A percentile compares a stretch with the other conserved stretches of the same genome.
Conservation (phyloP, 768 basidiomycete species). For the Mrakia blollopis region DNA sequence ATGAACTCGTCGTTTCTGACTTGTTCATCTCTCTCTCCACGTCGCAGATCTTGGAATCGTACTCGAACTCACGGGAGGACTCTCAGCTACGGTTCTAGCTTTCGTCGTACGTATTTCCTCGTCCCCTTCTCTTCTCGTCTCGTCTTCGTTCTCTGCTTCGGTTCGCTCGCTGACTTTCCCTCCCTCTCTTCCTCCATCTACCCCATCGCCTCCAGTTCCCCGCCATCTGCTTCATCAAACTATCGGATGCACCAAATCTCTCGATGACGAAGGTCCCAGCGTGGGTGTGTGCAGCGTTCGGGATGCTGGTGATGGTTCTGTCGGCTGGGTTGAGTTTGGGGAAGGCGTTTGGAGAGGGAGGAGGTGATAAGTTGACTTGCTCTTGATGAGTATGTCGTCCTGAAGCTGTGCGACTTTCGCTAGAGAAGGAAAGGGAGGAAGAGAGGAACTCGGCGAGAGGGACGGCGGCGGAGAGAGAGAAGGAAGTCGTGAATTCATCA, state of each 20-base stretch:
- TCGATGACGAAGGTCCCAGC: slow-evolving; percentile 72
- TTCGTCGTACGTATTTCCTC: slow-evolving; percentile 19
- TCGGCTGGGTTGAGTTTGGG: slow-evolving; percentile 70
- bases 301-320: slow-evolving; percentile 66
- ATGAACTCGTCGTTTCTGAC: neutral
- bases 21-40: slow-evolving; percentile 48
- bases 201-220: slow-evolving; percentile 52
- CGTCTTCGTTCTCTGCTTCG: slow-evolving; percentile 58
- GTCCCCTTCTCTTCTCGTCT: neutral
- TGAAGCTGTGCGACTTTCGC: too few relatives aligned
- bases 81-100: slow-evolving; percentile 57
- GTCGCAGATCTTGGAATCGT: slow-evolving; percentile 88
- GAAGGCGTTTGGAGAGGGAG: slow-evolving; percentile 47
- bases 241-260: slow-evolving; percentile 58
- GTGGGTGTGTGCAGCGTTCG: slow-evolving; percentile 65
- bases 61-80: slow-evolving; percentile 97
- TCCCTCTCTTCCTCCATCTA: slow-evolving; percentile 17
- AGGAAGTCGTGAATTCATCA: too few relatives aligned
- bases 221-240: slow-evolving; percentile 76
- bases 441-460: neutral
- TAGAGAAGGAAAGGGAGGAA: neutral
- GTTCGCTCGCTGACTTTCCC: slow-evolving; percentile 54
- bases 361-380: slow-evolving; percentile 19
- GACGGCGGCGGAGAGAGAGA: too few relatives aligned
- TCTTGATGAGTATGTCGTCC: slow-evolving; percentile 19